These are phyloP conservation scores for Tolypocladium tundrense DNA, from an alignment of 2,329 filamentous ascomycete species.

Conservation along the genomic window DNA sequence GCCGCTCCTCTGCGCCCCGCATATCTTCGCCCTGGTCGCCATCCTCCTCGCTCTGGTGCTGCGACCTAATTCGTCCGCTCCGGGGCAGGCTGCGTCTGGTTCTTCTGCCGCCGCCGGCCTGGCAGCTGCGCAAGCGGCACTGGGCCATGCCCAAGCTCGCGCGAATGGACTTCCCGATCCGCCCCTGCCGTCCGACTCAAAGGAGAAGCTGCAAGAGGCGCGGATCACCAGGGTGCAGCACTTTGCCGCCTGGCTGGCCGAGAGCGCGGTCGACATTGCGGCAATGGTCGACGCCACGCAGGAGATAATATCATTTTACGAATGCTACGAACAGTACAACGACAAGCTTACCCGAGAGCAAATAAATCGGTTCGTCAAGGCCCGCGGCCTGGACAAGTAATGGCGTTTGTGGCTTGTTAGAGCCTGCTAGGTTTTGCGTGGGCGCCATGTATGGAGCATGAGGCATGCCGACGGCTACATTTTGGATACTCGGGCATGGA, in stretches of 20 bases:
- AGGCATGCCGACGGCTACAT: neutral
- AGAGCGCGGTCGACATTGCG: constrained; percentile 76
- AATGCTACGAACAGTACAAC: constrained; percentile 53
- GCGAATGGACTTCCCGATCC: constrained; percentile 8
- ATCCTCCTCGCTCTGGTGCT: constrained; percentile 78
- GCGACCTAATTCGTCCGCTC: constrained; percentile 39
- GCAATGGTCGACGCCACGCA: constrained; percentile 83
- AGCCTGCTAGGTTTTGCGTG: neutral
- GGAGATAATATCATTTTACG: constrained; percentile 83
- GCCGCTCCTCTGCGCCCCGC: constrained; percentile 76
- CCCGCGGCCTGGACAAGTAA: constrained; percentile 42
- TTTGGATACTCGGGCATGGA: neutral
- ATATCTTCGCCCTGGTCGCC: constrained; percentile 77
- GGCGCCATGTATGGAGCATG: neutral
- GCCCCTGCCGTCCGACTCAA: constrained; percentile 17
- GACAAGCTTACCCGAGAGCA: constrained; percentile 49
- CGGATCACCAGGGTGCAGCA: constrained; percentile 55
- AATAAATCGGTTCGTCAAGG: constrained; percentile 50
- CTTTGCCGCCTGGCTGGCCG: constrained; percentile 69
- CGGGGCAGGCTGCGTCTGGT: constrained; percentile 17
- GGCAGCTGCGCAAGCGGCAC: constrained; percentile 37
- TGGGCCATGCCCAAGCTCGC: constrained; percentile 34
- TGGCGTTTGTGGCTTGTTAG: constrained; percentile 3
- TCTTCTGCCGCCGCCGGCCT: constrained; percentile 29
- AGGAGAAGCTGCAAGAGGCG: constrained; percentile 41